Base-by-base conservation (phyloP, 2,329 filamentous ascomycete genomes). In the Ophiostoma piceae region DNA sequence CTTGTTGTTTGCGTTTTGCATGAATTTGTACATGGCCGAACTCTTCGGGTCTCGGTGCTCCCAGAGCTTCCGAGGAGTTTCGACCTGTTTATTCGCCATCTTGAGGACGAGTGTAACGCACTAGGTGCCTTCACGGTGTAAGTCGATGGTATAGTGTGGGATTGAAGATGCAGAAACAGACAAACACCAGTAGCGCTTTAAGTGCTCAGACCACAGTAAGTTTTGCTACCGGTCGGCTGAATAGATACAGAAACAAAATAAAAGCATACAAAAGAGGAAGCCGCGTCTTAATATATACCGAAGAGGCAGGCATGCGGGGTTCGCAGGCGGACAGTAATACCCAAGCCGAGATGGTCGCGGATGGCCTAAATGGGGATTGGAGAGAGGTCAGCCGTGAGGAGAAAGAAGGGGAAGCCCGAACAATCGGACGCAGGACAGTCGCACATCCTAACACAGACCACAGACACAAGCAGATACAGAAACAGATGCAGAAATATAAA, bases 21-120 rank as follows among this genome's bases (percentile, higher is more conserved):
- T 88, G 76, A 92, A 90, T 67, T 80, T 78, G 79, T 85, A 89
- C 84, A 92, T 90, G 41, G 82, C 78, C 1, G 90, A 92, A 72
- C 80, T 82, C 75, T 85, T 76, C 19, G 87, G 87, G 73, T 86
- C 76, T 0, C 87, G 83, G 74, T 90, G 88, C 78, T 89, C 86
- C 89, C 89, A 91, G 69, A 91, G 83, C 81, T 90, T 90, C 70
- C 85, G 81, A 5, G 86, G 87, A 68, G 39, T 29, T 29, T 67
- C 26, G 26, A 8, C 57, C 26, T 32, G 57, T 26, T 65, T 37
- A 6, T 26, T 26, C n/a, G n/a, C 7, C 51, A 35, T 68, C 32
- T 7, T 67, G 51, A 62, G 35, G 39, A n/a, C 3, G 47, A 22
- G 7, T 26, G 22, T 26, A 9, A 26, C 9, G n/a, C n/a, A 26